Conservation (phyloP, 805 yeast species). For the Candida fluviatilis region DNA sequence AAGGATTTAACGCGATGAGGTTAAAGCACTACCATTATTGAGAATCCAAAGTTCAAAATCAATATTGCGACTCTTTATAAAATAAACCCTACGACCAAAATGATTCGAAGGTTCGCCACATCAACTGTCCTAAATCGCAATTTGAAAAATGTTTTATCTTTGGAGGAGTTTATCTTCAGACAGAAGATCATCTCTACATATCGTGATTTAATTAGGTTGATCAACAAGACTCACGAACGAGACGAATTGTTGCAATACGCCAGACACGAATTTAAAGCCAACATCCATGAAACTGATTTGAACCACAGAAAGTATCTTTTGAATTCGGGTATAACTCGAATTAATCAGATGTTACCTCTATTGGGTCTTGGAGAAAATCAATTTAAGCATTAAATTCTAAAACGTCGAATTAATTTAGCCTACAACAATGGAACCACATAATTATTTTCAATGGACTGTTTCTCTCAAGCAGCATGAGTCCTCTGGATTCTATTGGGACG, state of each 20-base stretch:
- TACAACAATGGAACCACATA: too few species aligned
- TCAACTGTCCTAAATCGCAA: too few species aligned
- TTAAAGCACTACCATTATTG: too few species aligned
- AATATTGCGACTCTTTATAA: too few species aligned
- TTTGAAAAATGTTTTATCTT: conserved; percentile 15
- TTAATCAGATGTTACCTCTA: conserved; percentile 22
- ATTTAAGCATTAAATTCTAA: conserved; percentile 3
- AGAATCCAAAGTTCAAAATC: too few species aligned
- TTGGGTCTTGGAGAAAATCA: conserved; percentile 14
- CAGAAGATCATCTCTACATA: conserved; percentile 30
- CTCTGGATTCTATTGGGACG: too few species aligned
- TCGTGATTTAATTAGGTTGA: conserved; percentile 27
- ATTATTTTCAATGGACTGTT: too few species aligned
- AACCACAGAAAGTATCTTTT: conserved; percentile 35
- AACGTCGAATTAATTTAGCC: too few species aligned
- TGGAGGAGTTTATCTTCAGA: conserved; percentile 40
- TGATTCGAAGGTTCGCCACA: too few species aligned
- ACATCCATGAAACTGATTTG: conserved; percentile 23
- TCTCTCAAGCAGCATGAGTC: too few species aligned
- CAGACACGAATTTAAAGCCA: conserved; percentile 30
- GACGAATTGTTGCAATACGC: conserved; percentile 28
- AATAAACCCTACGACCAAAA: too few species aligned
- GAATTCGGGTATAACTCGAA: conserved; percentile 26
- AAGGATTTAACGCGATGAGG: too few species aligned
- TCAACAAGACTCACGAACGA: conserved; percentile 34